Base-by-base conservation (phyloP, 2,329 filamentous ascomycete genomes). In the Lachnellula willkommii region DNA sequence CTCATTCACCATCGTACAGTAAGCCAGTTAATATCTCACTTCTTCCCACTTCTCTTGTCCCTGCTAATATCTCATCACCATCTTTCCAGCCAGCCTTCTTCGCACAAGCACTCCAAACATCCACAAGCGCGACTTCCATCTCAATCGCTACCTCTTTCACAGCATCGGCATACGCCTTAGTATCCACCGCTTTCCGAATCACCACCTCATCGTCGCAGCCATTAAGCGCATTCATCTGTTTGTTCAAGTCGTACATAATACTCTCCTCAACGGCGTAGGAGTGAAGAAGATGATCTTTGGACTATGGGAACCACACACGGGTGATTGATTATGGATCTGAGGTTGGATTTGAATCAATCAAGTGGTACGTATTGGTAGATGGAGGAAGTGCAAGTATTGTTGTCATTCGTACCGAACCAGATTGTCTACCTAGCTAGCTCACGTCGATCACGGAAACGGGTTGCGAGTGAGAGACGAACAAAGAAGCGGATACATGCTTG, bases 371-470 rank as follows among this genome's bases (percentile, higher is more conserved):
- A 84, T 71, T 96, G 93, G 12, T 77, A 76, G 53, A 82, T 83
- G 2, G 76, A 76, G 2, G 79, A 76, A 43, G 81, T 74, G 2
- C 82, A 79, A 4, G 93, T 70, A 51, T 84, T 83, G 4, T 91
- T 87, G 71, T 96, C 92, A 69, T 97, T 96, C 63, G 92, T 90
- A 15, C 92, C 93, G 59, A 53, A 47, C 51, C 51, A 53, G 11
- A 53, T 39, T 24, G 51, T 53, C 51, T 53, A n/a, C n/a, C n/a
- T n/a, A n/a, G n/a, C n/a, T n/a, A n/a, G 36, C 11, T 39, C 11
- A 39, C 11, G n/a, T 12, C n/a, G 2, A 39, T 2, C 36, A 39
- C n/a, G 36, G 11, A 11, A 39, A 39, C 11, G n/a, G n/a, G n/a
- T 12, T 39, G n/a, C 5, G 36, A 39, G n/a, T 12, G 96, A 84